Conservation (phyloP, 208 protist species). For the Acanthamoeba castellanii region DNA sequence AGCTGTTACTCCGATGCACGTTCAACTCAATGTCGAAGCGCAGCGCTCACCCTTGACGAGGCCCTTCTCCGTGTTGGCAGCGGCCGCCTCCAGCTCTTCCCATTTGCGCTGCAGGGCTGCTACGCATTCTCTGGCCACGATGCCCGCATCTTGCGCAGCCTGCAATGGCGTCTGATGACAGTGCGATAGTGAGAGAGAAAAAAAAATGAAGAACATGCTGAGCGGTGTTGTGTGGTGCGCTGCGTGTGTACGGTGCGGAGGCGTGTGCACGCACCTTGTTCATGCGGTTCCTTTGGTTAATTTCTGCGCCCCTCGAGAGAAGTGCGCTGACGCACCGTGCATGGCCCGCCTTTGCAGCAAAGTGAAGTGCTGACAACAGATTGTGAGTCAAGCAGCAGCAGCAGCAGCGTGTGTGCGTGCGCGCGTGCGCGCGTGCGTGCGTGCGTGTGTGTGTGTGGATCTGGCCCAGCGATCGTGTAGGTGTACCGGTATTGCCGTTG, state of each 20-base stretch:
- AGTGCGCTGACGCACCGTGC: background rate
- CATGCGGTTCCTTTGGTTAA: background rate
- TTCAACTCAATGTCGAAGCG: background rate
- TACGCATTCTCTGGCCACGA: background rate
- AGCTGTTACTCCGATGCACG: too few species aligned
- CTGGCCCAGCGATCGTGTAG: background rate
- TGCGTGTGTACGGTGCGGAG: background rate
- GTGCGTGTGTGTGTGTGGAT: background rate
- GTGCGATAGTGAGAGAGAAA: background rate
- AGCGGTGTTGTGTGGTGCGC: background rate
- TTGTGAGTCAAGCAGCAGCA: background rate
- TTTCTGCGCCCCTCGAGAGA: background rate
- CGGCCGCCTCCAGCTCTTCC: background rate
- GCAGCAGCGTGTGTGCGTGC: too few species aligned
- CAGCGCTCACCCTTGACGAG: background rate
- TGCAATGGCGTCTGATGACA: background rate
- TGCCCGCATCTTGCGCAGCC: background rate
- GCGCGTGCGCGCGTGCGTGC: too few species aligned
- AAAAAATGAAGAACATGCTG: background rate
- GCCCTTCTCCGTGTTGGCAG: background rate
- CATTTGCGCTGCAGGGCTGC: background rate
- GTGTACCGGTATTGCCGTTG: constrained; percentile 24
- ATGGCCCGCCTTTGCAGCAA: background rate
- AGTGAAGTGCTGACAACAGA: background rate
- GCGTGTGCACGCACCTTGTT: background rate